Base-by-base conservation (phyloP, 345 rosid genomes). In the Geranium brycei region DNA sequence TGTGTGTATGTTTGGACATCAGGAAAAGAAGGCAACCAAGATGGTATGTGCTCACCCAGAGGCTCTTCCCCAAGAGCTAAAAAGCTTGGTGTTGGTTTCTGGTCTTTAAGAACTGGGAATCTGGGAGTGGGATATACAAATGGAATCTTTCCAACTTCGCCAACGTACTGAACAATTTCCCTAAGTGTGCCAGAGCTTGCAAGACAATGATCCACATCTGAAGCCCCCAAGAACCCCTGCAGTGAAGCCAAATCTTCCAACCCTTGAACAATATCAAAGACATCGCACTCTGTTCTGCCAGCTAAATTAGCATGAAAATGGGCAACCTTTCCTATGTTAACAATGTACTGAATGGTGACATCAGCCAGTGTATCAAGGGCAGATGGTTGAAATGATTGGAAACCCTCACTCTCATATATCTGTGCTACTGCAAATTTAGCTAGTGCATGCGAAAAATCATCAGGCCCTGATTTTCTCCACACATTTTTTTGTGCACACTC, bases 1-100 rank as follows among this genome's bases (percentile, higher is more conserved):
- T 13, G 78, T 71, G 67, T 58, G 64, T 68, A 70, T 38, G 77
- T 66, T 51, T 75, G 68, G 3, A 86, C 77, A 74, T 72, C 81
- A 3, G 96, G 95, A 67, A 89, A 87, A 51, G 77, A 60, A 62
- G 89, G 93, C 73, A 91, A 73, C 96, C 98, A 91, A 72, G 63
- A 68, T 3, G 98, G 96, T 61, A 89, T 87, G 59, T 91, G 87
- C 58, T 83, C 83, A 57, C 56, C 74, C 41, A 86, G 89, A 78
- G 91, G 86, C 69, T 82, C 90, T 73, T 61, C 78, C 30, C 88
- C 89, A 71, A 72, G 75, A 69, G 65, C 80, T 51, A 59, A 65
- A 76, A 85, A 89, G 62, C 84, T 83, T 38, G 78, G 75, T 17
- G 64, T 67, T 17, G 59, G 78, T 63, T 72, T 80, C 67, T 72